Evolutionary conservation across 2,329 filamentous ascomycete species (phyloP), one percentile per base, ranked within the genome.

Genomic region (Cladorrhinum sp.): DNA sequence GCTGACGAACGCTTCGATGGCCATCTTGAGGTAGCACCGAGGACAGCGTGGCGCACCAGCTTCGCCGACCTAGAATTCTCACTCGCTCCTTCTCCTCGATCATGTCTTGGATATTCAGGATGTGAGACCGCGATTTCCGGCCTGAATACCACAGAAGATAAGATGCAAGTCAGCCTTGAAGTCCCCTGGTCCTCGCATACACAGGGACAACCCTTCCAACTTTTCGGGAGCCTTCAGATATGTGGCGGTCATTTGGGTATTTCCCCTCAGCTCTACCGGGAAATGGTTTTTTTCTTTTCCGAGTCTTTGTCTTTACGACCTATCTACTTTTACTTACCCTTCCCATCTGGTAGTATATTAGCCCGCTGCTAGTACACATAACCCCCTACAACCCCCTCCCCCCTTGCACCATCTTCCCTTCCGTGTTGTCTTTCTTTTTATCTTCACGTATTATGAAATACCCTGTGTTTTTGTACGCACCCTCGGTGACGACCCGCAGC

Each of bases 191-290:
- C 50, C 29, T 20, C 20, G 10, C 50, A 52, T 3, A 41, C 52
- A 50, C 50, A 59, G 48, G 57, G 48, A 52, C 18, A 13, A 36
- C 56, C 56, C 56, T 52, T 41, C 49, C 32, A 57, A 3, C 10
- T 25, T 41, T 25, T 25, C 27, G 49, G 48, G 9, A 49, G 10
- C 32, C 27, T 56, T 48, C 54, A 53, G 53, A 36, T 41, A 22
- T 20, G 50, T 22, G 22, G 45, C 32, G 18, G 2, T 22, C 49
- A 41, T 29, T 10, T 41, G 7, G 9, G 20, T 29, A 22, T 24
- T 24, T 25, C 22, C 13, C 2, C 24, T 55, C 32, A 55, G 13
- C 52, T 55, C 32, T 22, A 22, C 12, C 13, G 24, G 57, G 54
- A 24, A 25, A 22, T 50, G 25, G 29, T 51, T 50, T 24, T 54